These are phyloP conservation scores for Saururus chinensis DNA, from an alignment of 164 flowering plant species.

Conservation along the genomic window DNA sequence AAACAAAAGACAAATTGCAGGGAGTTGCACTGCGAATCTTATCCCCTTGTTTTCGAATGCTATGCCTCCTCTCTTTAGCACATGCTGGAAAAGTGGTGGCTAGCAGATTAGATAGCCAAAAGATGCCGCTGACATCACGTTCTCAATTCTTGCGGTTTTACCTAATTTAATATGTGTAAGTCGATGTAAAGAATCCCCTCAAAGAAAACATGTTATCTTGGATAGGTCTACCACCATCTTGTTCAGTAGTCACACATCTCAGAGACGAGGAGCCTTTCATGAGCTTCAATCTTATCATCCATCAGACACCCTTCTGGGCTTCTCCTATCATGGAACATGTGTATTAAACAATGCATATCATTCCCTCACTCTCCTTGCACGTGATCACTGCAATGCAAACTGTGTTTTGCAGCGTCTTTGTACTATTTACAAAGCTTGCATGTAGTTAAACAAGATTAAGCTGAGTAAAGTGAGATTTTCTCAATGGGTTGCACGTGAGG, in stretches of 20 bases:
- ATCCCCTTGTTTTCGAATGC: neutral
- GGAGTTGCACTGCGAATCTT: neutral
- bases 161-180: neutral
- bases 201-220: neutral
- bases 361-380: neutral
- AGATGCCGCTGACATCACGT: neutral
- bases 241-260: neutral
- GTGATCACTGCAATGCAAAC: neutral
- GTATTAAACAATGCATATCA: neutral
- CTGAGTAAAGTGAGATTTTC: neutral
- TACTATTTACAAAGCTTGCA: neutral
- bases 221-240: neutral
- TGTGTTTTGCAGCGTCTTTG: too few species aligned
- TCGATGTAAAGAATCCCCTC: neutral
- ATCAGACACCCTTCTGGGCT: neutral
- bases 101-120: neutral
- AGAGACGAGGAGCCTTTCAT: neutral
- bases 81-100: neutral
- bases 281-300: neutral
- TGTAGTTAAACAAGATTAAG: neutral
- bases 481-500: too few species aligned
- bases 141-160: neutral
- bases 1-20: neutral
- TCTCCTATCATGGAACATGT: neutral
- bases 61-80: neutral